Evolutionary conservation across 129 eudicot species (phyloP).

Genomic region (Pittosporum tobira): DNA sequence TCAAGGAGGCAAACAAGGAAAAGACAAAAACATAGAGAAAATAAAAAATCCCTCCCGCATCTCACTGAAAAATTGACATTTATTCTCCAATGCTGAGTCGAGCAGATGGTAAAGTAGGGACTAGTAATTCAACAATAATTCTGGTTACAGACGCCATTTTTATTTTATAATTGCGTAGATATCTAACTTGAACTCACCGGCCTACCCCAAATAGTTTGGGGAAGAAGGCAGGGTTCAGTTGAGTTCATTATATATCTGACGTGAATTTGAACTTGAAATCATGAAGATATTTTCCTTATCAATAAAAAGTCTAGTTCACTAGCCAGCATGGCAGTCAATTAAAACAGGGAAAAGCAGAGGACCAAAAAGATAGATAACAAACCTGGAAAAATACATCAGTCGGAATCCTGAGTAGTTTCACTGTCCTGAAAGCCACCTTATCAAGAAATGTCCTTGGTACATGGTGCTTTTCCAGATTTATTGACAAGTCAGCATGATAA

Average conservation of each 20-base stretch:
- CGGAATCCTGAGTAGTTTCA: conserved; percentile 77
- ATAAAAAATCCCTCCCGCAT: too few relatives aligned
- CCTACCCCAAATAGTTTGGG: too few relatives aligned
- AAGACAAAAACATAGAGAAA: too few relatives aligned
- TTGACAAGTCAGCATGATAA: conserved; percentile 63
- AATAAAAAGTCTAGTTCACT: background rate
- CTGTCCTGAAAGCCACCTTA: conserved; percentile 80
- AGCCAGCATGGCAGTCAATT: background rate
- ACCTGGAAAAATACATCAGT: conserved; percentile 84
- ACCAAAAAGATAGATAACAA: conserved; percentile 12
- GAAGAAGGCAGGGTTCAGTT: too few relatives aligned
- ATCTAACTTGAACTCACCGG: too few relatives aligned
- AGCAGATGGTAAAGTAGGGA: conserved; percentile 11
- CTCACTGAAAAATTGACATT: background rate
- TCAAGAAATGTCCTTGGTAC: conserved; percentile 73
- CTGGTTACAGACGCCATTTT: background rate
- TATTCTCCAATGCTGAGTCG: background rate
- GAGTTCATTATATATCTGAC: background rate
- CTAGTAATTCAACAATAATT: conserved; percentile 5
- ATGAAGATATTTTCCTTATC: background rate
- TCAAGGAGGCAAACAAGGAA: background rate
- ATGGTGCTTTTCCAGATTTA: conserved; percentile 87
- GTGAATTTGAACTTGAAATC: background rate
- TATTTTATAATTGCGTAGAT: too few relatives aligned
- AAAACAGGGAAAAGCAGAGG: background rate